These are phyloP conservation scores for Mortierella claussenii DNA, from an alignment of 192 early-diverging fungal genomes.

Conservation along the genomic window DNA sequence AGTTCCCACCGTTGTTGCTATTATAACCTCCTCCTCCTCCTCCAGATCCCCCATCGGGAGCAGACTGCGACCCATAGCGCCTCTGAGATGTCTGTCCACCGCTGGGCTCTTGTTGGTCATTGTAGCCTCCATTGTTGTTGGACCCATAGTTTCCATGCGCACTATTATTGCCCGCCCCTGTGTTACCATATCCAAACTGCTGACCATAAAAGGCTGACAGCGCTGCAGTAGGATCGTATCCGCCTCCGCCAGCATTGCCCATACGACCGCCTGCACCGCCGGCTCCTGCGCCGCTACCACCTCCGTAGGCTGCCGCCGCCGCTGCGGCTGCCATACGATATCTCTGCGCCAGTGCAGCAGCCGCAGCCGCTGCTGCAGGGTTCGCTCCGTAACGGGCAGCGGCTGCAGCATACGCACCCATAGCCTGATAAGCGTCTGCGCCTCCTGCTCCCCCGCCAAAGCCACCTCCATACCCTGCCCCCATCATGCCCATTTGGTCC, in stretches of 20 bases:
- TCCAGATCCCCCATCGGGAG: not conserved
- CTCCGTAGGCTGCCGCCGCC: conserved; percentile 28
- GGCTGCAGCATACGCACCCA: conserved; percentile 45
- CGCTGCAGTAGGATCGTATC: conserved; percentile 35
- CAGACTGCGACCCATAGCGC: conserved; percentile 41
- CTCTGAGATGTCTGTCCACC: conserved; percentile 31
- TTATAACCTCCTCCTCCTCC: not conserved
- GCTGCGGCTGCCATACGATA: conserved; percentile 47
- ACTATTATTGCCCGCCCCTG: conserved; percentile 9
- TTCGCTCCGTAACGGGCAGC: conserved; percentile 50
- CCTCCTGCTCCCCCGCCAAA: conserved; percentile 40
- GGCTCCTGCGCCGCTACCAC: conserved; percentile 5
- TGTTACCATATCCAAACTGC: conserved; percentile 29
- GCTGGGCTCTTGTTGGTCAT: conserved; percentile 25
- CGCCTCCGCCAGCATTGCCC: conserved; percentile 14
- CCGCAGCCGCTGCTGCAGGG: conserved; percentile 45
- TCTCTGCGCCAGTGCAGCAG: conserved; percentile 37
- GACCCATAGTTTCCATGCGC: conserved; percentile 8
- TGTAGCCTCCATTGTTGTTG: conserved; percentile 24
- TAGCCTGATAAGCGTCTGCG: conserved; percentile 49
- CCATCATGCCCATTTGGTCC: conserved; percentile 37
- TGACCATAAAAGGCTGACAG: conserved; percentile 39
- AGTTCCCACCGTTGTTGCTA: conserved; percentile 12
- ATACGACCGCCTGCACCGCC: conserved; percentile 17
- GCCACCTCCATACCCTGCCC: conserved; percentile 44